Evolutionary conservation across 225 moss, liverwort and hornwort genomes (phyloP).

Genomic region (Pseudoscleropodium purum): DNA sequence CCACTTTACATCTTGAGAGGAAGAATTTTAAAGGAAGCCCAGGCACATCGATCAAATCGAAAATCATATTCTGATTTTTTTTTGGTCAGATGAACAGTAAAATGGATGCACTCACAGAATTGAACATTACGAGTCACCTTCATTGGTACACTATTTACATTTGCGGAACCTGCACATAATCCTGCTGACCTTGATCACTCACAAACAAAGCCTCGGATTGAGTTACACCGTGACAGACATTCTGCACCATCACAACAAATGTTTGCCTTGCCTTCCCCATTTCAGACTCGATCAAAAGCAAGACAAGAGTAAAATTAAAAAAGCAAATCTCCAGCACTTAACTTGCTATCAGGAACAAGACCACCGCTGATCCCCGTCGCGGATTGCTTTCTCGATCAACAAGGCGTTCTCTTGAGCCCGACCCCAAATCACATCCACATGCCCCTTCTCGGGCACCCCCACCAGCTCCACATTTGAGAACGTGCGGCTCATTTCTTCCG

Average conservation of each 20-base stretch:
- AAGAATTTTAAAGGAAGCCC: background rate
- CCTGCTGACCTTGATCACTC: background rate
- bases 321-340: background rate
- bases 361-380: slow-evolving; percentile 25
- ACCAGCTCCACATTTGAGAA: slow-evolving; percentile 47
- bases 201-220: background rate
- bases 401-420: slow-evolving; percentile 26
- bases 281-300: background rate
- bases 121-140: background rate
- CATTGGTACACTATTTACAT: background rate
- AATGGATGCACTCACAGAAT: background rate
- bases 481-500: slow-evolving; percentile 47
- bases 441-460: slow-evolving; percentile 43
- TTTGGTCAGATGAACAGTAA: background rate
- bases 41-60: background rate
- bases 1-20: background rate
- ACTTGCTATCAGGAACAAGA: background rate
- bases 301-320: too few relatives aligned
- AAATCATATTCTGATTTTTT: too few relatives aligned
- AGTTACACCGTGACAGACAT: background rate
- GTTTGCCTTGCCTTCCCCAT: background rate
- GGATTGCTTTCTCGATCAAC: slow-evolving; percentile 39
- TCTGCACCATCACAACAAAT: background rate
- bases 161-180: background rate
- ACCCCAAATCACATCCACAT: slow-evolving; percentile 56